Evolutionary conservation across 257 asterid species (phyloP), one percentile per base, ranked within the genome.

Genomic region (Eucommia ulmoides): DNA sequence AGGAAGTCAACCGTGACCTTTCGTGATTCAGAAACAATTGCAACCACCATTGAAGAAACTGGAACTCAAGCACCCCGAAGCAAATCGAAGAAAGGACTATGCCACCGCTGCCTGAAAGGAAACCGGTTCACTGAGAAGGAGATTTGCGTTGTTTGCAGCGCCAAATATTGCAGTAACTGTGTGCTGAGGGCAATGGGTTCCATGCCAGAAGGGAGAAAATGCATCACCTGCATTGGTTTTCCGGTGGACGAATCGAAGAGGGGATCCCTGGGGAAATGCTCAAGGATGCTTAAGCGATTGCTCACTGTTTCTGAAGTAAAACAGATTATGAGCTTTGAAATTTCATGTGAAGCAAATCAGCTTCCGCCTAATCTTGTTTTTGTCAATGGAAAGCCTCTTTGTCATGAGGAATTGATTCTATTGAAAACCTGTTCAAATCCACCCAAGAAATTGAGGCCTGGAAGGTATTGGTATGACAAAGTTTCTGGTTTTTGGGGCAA

Each of bases 131-230:
- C 72, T 0, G 74, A 72, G 56, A 91, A 74, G 64, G 99, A 86
- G 53, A 62, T 49, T 33, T 86, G 99, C 72, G 48, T 91, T 33
- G 97, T 81, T 20, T 91, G 96, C 55, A 67, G 87, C 3, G 89
- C 95, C 0, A 79, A 73, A 65, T 91, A 81, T 54, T 91, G 99
- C 65, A 57, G 71, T 23, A 66, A 58, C 59, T 91, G 99, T 61
- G 74, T 91, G 55, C 21, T 81, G 45, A 74, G 94, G 64, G 89
- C 97, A 47, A 91, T 91, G 99, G 99, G 99, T 44, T 80, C 93
- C 21, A 86, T 91, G 99, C 81, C 92, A 0, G 95, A 91, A 65
- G 99, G 99, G 25, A 74, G 99, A 58, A 91, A 91, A 58, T 91
- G 99, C 41, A 59, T 81, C 38, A 14, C 74, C 24, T 88, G 97